Evolutionary conservation across 306 rosid genomes (phyloP).

Genomic region (Prinsepia uniflora): DNA sequence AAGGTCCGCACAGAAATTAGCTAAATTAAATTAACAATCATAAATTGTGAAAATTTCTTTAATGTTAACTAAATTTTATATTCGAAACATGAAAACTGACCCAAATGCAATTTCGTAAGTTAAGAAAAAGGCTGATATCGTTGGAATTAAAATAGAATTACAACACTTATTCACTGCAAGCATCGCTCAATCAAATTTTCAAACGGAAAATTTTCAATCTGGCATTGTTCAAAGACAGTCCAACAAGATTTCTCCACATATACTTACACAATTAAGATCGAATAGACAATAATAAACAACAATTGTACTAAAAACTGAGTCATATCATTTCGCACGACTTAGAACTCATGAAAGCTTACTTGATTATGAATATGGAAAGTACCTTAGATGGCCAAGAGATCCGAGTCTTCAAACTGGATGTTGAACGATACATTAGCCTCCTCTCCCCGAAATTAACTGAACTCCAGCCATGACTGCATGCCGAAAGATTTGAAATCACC

Average conservation of each 20-base stretch:
- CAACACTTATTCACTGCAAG: background rate
- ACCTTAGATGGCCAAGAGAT: slow-evolving; percentile 41
- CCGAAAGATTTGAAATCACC: slow-evolving; percentile 41
- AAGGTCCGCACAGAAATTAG: background rate
- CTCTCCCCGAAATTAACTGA: slow-evolving; percentile 19
- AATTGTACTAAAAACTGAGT: background rate
- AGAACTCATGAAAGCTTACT: no score
- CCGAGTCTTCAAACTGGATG: slow-evolving; percentile 22
- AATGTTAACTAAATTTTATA: background rate
- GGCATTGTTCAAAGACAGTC: background rate
- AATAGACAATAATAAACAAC: background rate
- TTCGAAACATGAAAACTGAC: background rate
- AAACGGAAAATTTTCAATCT: background rate
- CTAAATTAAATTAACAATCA: background rate
- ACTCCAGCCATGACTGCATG: slow-evolving; percentile 34
- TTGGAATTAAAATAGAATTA: background rate
- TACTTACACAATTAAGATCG: background rate
- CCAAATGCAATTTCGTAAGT: background rate
- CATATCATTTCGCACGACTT: no score
- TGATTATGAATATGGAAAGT: background rate
- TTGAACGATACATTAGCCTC: slow-evolving; percentile 15
- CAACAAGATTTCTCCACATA: background rate
- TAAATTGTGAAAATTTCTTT: background rate
- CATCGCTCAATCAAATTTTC: background rate
- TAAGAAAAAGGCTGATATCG: background rate